Base-by-base conservation (phyloP, 1,284 basidiomycete genomes). In the Pholiota adiposa region DNA sequence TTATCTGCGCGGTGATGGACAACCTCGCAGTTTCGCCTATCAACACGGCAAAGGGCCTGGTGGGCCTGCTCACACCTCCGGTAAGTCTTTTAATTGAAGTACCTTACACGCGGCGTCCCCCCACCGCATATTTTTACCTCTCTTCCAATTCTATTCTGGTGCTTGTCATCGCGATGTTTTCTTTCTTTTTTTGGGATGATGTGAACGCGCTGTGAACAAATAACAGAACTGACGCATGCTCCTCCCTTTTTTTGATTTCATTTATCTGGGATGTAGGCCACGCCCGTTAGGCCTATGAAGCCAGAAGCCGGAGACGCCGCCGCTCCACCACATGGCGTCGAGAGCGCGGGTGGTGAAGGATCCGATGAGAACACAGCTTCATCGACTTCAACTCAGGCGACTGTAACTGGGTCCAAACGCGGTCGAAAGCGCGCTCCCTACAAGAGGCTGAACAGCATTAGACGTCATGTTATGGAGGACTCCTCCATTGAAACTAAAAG, bases 31-130 rank as follows among this genome's bases (percentile, higher is more conserved):
- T 19, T 1, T 50, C 29, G 31, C 48, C 48, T 50, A 50, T 53
- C n/a, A 53, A 7, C 3, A 43, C 14, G 16, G 33, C 33, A 16
- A 49, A 38, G 9, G 38, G 36, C 43, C 2, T 31, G 16, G 34
- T 41, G 46, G 54, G 34, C 23, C 36, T 56, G 34, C 14, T 41
- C 46, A 56, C 54, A 14, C 54, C 54, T 21, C 44, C 54, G 2
- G 54, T 56, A 56, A 56, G 54, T 50, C 12, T 50, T 33, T 46
- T 27, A 46, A 46, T 46, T 46, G 44, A 46, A 46, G 44, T 18
- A 46, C 3, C 23, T 23, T 23, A n/a, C 23, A 46, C 23, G 25
- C 44, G 23, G 25, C 12, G 44, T 46, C 16, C 23, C 44, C 44
- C 44, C 21, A 14, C 25, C 44, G 44, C 44, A 11, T 27, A 46